Base-by-base conservation (phyloP, 2,329 filamentous ascomycete genomes). In the Camillea tinctor region DNA sequence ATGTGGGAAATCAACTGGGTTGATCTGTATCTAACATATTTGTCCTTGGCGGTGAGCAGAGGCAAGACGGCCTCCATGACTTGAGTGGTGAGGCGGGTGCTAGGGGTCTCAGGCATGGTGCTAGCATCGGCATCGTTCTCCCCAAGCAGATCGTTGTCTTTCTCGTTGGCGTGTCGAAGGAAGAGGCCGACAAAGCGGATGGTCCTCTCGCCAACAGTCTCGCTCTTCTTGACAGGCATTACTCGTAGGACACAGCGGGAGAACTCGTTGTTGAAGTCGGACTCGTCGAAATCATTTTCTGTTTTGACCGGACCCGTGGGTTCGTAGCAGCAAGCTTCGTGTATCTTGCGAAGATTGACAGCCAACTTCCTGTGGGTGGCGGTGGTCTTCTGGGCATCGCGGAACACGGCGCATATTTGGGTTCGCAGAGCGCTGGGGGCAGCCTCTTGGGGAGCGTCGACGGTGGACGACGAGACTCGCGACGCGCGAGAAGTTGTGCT, bases 1-100 rank as follows among this genome's bases (percentile, higher is more conserved):
- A 97, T 88, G 73, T 97, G 91, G 1, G 93, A 90, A 56, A 96
- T 87, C 56, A 97, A 85, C 73, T 99, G 95, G 0, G 94, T 96
- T 4, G 93, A 87, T 60, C 95, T 85, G 76, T 92, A 99, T 60
- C 95, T 87, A 52, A 98, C 90, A 60, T 90, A 90, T 76, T 97
- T 98, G 76, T 99, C 95, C 76, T 97, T 98, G 50, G 91, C 87
- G 9, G 84, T 84, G 61, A 97, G 81, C n/a, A 97, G 79, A 4
- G 90, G 90, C 2, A 96, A 80, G 20, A 95, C 77, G 6, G 87
- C 83, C 56, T 87, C 85, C 70, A 98, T 85, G 40, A 98, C 82
- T 26, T 87, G 83, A 1, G 87, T 87, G 0, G 88, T 91, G 22
- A 98, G 84, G 54, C 93, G 87, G 22, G 88, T 91, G 65, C 87